Evolutionary conservation across 495 filamentous ascomycete species (phyloP).

Genomic region (Neurospora sp.): DNA sequence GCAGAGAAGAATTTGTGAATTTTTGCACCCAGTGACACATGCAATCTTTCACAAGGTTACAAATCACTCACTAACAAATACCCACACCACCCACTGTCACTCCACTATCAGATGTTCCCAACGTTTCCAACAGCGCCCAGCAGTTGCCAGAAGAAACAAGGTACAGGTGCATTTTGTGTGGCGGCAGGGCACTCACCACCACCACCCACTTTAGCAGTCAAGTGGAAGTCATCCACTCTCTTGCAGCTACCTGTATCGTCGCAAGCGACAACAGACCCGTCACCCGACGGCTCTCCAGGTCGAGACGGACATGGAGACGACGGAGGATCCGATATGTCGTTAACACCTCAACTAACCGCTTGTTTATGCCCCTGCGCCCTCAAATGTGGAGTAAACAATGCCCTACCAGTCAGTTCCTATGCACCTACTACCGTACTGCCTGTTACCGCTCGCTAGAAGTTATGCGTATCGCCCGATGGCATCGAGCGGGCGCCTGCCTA

Average conservation of each 20-base stretch:
- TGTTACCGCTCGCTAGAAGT: neutral
- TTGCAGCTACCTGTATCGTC: neutral
- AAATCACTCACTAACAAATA: neutral
- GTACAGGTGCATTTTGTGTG: neutral
- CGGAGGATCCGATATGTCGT: neutral
- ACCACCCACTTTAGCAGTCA: neutral
- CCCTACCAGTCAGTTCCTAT: neutral
- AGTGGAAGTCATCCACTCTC: neutral
- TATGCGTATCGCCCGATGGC: neutral
- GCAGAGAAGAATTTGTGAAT: neutral
- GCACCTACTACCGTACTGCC: neutral
- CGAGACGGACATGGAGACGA: neutral
- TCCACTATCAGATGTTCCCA: neutral
- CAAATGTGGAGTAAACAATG: neutral
- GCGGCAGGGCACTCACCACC: neutral
- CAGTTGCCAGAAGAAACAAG: neutral
- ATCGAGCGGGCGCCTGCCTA: neutral
- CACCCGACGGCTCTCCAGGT: too few relatives aligned
- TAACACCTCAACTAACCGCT: neutral
- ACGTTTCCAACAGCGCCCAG: neutral
- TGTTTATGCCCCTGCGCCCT: neutral
- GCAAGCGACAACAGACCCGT: neutral
- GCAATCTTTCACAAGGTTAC: neutral
- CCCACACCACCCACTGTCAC: neutral
- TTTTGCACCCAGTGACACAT: neutral